Conservation (phyloP, 805 yeast species). For the Kodamaea jinghongensis region DNA sequence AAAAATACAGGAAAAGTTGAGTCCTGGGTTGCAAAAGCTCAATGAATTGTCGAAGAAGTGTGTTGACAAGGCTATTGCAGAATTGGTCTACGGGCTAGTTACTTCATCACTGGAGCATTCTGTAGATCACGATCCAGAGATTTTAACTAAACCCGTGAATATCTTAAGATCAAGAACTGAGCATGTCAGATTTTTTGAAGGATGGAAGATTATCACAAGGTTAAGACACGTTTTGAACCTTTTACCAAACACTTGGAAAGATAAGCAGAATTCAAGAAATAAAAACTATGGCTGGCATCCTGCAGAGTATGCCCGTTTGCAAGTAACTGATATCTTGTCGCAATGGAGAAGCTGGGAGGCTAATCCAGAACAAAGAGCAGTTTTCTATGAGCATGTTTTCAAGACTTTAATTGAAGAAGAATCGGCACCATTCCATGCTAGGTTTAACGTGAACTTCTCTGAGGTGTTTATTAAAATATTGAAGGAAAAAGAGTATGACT, state of each 20-base stretch:
- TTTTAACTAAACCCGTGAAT: slow-evolving; percentile 84
- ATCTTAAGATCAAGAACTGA: slow-evolving; percentile 66
- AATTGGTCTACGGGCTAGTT: slow-evolving; percentile 41
- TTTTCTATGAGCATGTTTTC: slow-evolving; percentile 53
- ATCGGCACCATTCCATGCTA: background rate
- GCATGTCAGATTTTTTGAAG: slow-evolving; percentile 75
- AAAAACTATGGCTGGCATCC: slow-evolving; percentile 36
- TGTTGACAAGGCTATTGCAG: slow-evolving; percentile 19
- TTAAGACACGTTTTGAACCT: slow-evolving; percentile 67
- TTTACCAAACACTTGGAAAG: slow-evolving; percentile 55
- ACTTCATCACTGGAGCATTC: slow-evolving; percentile 38
- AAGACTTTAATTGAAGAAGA: background rate
- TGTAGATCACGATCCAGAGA: slow-evolving; percentile 82
- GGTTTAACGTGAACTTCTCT: slow-evolving; percentile 3
- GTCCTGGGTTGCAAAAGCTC: slow-evolving; percentile 19
- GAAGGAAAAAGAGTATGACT: slow-evolving; percentile 13
- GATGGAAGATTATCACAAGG: slow-evolving; percentile 85
- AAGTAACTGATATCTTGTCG: slow-evolving; percentile 58
- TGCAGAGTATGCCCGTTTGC: slow-evolving; percentile 51
- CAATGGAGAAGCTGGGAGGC: slow-evolving; percentile 95
- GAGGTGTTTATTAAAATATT: slow-evolving; percentile 4
- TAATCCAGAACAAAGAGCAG: slow-evolving; percentile 54
- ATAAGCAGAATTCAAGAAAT: slow-evolving; percentile 28
- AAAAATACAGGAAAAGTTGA: slow-evolving; percentile 11
- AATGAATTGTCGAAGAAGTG: slow-evolving; percentile 12